Evolutionary conservation across 2,329 filamentous ascomycete genomes (phyloP), one percentile per base, ranked within the genome.

Genomic region (Colletotrichum spaethianum): DNA sequence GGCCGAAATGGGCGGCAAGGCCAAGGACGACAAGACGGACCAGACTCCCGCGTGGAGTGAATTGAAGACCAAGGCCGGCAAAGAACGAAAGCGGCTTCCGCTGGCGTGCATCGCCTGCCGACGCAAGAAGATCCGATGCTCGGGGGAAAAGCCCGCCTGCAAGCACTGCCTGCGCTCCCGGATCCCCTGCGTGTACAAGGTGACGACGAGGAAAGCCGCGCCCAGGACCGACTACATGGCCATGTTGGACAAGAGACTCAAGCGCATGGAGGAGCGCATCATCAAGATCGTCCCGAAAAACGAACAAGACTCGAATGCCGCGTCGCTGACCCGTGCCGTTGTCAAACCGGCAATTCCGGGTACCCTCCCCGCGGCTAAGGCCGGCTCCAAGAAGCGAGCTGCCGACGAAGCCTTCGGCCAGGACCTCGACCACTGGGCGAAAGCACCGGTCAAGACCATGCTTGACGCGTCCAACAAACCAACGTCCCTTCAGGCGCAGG

Each of bases 201-300:
- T 98, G 72, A 98, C 95, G 0, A 95, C 95, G 4, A 89, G 96
- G 72, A 98, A 98, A 82, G 95, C 96, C 1, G 95, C 95, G 4
- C 96, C 96, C 3, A 89, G 96, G 63, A 98, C 96, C 23, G 96
- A 98, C 82, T 98, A 98, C 82, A 98, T 98, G 96, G 95, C 95
- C 52, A 98, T 98, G 95, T 85, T 98, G 77, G 96, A 98, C 83
- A 98, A 98, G 83, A 90, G 96, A 64, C 82, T 98, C 75, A 98
- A 97, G 85, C 89, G 96, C 69, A 98, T 98, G 96, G 96, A 99
- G 82, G 96, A 98, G 78, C 92, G 96, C 68, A 96, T 98, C 74
- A 97, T 98, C 83, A 98, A 98, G 81, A 93, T 96, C 70, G 93
- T 98, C 36, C 96, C 96, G 0, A 97, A 96, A 79, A 90, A 94